A percentile compares a stretch with the other conserved stretches of the same genome.
Conservation (phyloP, 23 red algal species). For the Agarophyton chilense region DNA sequence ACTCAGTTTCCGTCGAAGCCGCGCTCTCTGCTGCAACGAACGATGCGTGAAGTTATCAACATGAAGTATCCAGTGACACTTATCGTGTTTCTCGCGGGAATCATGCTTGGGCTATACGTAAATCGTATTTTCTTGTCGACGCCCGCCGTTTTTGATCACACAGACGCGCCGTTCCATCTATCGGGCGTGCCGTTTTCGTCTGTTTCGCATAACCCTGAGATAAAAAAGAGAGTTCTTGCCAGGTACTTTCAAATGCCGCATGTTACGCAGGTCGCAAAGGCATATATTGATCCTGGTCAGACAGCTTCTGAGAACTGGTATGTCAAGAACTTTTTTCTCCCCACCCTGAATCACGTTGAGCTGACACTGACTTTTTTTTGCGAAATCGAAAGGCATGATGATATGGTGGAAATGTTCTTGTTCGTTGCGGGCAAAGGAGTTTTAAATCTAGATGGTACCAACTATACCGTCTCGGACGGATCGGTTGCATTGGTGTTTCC, state of each 20-base stretch:
- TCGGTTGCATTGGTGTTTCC: slow-evolving; percentile 45
- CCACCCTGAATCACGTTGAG: not conserved
- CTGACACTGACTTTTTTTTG: not conserved
- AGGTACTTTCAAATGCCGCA: slow-evolving; percentile 53
- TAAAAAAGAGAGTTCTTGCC: slow-evolving; percentile 24
- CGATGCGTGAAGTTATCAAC: not conserved
- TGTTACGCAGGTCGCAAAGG: slow-evolving; percentile 53
- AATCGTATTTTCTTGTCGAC: not conserved
- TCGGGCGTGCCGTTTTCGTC: not conserved
- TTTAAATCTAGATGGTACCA: slow-evolving; percentile 11
- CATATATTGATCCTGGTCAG: slow-evolving; percentile 17
- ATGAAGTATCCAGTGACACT: not conserved
- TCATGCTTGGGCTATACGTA: not conserved
- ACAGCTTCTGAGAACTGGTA: slow-evolving; percentile 57
- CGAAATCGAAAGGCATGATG: slow-evolving; percentile 1
- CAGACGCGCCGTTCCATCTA: not conserved
- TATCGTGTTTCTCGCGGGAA: not conserved
- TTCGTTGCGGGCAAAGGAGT: slow-evolving; percentile 27
- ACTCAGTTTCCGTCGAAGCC: no score
- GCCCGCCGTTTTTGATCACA: not conserved
- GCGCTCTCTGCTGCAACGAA: no score
- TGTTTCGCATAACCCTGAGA: slow-evolving; percentile 48
- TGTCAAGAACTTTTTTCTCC: not conserved
- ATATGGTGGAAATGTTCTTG: slow-evolving; percentile 57
- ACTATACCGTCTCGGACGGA: slow-evolving; percentile 34